Conservation (phyloP, 352 stramenopile genomes). For the Pythium vanterpoolii region DNA sequence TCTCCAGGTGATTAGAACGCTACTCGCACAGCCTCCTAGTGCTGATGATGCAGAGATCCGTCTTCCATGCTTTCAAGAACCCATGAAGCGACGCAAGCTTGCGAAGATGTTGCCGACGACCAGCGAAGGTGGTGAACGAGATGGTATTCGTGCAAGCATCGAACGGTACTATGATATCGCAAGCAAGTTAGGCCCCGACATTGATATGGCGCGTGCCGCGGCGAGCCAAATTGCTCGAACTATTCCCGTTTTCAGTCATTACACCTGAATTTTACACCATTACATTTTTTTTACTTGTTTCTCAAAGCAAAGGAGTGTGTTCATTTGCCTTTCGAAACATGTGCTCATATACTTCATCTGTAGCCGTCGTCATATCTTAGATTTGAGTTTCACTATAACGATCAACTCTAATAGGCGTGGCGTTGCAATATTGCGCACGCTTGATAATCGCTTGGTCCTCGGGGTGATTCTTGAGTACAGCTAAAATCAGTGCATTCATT, state of each 20-base stretch:
- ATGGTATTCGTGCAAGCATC: slow-evolving; percentile 23
- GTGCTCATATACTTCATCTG: too few relatives aligned
- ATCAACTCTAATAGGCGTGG: too few relatives aligned
- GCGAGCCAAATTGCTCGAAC: slow-evolving; percentile 16
- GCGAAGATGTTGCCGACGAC: slow-evolving; percentile 17
- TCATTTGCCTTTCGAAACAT: too few relatives aligned
- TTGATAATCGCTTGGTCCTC: too few relatives aligned
- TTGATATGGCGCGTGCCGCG: slow-evolving; percentile 24
- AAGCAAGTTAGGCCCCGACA: slow-evolving; percentile 22
- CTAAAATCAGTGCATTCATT: too few relatives aligned
- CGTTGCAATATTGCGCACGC: too few relatives aligned
- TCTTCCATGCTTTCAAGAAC: slow-evolving; percentile 28
- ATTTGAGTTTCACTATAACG: too few relatives aligned
- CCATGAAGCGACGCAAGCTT: slow-evolving; percentile 41
- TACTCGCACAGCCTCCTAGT: slow-evolving; percentile 28
- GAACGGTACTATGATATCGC: slow-evolving; percentile 38
- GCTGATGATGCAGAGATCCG: slow-evolving; percentile 31
- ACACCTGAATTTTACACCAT: not conserved
- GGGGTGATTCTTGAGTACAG: too few relatives aligned
- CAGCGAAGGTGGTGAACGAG: slow-evolving; percentile 23
- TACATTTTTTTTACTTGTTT: too few relatives aligned
- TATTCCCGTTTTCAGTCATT: slow-evolving; percentile 20
- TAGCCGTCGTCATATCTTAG: too few relatives aligned
- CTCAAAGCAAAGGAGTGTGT: too few relatives aligned
- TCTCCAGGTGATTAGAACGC: slow-evolving; percentile 32